A percentile compares a stretch with the other conserved stretches of the same genome.
Conservation (phyloP, 2,329 filamentous ascomycete species). For the Pseudogymnoascus sp. region DNA sequence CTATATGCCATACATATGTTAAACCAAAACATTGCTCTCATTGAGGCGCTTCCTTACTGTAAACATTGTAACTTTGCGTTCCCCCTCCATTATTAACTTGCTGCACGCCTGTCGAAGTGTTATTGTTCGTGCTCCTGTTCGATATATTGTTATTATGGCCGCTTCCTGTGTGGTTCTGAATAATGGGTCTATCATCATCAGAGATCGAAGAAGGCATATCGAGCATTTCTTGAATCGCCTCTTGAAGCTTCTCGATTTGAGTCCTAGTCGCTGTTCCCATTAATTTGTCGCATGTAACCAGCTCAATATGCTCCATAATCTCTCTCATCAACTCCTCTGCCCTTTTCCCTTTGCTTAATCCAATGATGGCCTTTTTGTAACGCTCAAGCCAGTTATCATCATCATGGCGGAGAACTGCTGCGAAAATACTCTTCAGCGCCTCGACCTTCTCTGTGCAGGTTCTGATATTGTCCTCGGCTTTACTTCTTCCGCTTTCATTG, state of each 20-base stretch:
- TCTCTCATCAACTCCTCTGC: slow-evolving; percentile 25
- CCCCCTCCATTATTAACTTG: no score
- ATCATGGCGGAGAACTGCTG: slow-evolving; percentile 18
- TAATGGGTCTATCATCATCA: not conserved
- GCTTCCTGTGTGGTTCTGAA: not conserved
- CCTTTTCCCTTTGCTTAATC: slow-evolving; percentile 20
- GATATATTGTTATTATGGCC: not conserved
- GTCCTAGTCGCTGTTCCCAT: not conserved
- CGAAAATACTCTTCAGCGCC: slow-evolving; percentile 18
- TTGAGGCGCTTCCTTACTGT: not conserved
- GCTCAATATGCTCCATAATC: slow-evolving; percentile 24
- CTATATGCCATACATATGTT: not conserved
- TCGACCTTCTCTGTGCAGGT: slow-evolving; percentile 21
- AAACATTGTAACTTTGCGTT: no score
- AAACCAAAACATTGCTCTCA: not conserved
- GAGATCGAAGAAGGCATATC: not conserved
- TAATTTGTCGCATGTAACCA: slow-evolving; percentile 15
- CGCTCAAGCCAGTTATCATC: slow-evolving; percentile 15
- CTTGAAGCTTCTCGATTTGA: not conserved
- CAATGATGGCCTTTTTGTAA: slow-evolving; percentile 19
- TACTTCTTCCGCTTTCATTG: slow-evolving; percentile 11
- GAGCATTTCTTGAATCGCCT: not conserved
- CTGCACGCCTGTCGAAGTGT: no score
- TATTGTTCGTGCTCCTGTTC: not conserved
- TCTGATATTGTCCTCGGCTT: slow-evolving; percentile 17